phyloP scores from a whole-genome alignment of 2,329 filamentous ascomycete genomes.

The Parafenestella ontariensis region DNA sequence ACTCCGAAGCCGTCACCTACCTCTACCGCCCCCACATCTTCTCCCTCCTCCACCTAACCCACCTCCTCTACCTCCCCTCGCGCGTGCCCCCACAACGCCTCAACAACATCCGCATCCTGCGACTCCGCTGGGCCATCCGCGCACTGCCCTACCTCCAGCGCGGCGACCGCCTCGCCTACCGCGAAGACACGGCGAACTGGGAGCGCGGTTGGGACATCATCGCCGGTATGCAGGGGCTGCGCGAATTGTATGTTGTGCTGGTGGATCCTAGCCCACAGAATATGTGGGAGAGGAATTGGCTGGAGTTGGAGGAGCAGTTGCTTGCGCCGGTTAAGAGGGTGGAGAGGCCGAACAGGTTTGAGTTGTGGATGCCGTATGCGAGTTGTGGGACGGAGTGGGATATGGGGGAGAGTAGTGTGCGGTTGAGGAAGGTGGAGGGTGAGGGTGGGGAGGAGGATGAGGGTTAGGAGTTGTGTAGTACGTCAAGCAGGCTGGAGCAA shows the following conservation, averaged over 20 bases:
- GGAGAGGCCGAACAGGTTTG: conserved; percentile 21
- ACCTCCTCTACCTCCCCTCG: conserved; percentile 42
- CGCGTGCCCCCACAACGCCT: conserved; percentile 35
- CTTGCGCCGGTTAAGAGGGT: conserved; percentile 35
- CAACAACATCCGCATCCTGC: conserved; percentile 36
- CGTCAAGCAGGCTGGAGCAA: neutral
- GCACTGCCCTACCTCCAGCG: conserved; percentile 42
- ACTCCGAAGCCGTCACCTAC: conserved; percentile 38
- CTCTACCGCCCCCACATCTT: conserved; percentile 42
- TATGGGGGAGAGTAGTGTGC: conserved; percentile 29
- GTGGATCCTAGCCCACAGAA: conserved; percentile 36
- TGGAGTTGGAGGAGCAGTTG: conserved; percentile 33
- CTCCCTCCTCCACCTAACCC: conserved; percentile 43
- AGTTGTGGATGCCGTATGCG: conserved; percentile 40
- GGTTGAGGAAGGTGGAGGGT: conserved; percentile 26
- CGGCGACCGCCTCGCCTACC: conserved; percentile 36
- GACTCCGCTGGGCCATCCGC: conserved; percentile 44
- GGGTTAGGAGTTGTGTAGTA: too few species aligned
- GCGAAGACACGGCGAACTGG: conserved; percentile 46
- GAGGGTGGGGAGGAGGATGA: neutral
- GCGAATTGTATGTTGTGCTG: conserved; percentile 35
- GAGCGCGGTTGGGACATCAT: conserved; percentile 38
- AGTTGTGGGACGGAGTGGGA: conserved; percentile 35
- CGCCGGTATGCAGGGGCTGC: conserved; percentile 33
- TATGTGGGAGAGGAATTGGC: conserved; percentile 42